These are phyloP conservation scores for Epithemia pelagica DNA, from an alignment of 108 stramenopile species.

Conservation along the genomic window DNA sequence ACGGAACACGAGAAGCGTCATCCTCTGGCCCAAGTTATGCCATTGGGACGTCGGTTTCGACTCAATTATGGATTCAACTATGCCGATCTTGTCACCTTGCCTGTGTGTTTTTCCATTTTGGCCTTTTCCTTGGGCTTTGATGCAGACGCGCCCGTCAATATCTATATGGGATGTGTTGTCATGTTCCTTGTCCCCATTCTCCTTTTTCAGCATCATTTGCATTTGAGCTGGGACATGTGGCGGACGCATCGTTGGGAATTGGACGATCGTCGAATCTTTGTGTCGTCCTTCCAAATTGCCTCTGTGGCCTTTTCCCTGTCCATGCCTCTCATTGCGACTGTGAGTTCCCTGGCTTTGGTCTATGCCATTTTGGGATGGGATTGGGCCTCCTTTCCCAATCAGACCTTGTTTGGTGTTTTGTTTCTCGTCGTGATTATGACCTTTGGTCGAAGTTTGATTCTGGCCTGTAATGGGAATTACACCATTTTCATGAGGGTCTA, in stretches of 20 bases:
- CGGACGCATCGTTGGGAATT: not conserved
- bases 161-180: not conserved
- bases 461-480: not conserved
- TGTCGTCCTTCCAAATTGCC: conserved; percentile 3
- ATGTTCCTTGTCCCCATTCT: not conserved
- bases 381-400: not conserved
- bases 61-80: not conserved
- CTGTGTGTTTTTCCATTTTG: not conserved
- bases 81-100: not conserved
- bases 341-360: not conserved
- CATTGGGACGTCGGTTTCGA: not conserved
- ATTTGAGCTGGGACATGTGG: not conserved
- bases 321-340: not conserved
- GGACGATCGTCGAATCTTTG: not conserved
- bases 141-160: not conserved
- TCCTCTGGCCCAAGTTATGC: not conserved
- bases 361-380: conserved; percentile 6
- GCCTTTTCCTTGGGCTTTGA: not conserved
- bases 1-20: not conserved
- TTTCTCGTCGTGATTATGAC: not conserved
- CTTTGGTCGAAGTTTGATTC: not conserved
- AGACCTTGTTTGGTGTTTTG: not conserved
- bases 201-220: not conserved
- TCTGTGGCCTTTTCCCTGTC: not conserved
- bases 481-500: not conserved